phyloP scores from a whole-genome alignment of 139 green algal species.

The Tetratostichococcus sp. region DNA sequence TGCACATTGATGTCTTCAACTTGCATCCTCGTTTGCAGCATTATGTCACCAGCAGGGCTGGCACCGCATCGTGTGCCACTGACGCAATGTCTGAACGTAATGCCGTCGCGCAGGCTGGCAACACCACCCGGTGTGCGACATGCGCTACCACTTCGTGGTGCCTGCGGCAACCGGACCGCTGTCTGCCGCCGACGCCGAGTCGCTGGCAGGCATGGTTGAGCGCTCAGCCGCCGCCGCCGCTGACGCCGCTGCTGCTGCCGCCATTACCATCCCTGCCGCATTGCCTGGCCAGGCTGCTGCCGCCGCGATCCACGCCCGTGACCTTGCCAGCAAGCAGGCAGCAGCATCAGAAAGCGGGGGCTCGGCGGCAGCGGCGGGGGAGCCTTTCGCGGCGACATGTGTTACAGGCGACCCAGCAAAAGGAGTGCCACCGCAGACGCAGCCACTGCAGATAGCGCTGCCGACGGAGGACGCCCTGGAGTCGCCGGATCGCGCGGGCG shows the following conservation, averaged over 20 bases:
- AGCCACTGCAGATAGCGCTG: neutral
- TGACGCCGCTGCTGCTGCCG: neutral
- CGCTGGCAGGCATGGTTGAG: constrained; percentile 48
- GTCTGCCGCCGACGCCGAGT: constrained; percentile 37
- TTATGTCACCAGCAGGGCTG: too few species aligned
- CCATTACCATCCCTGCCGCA: neutral
- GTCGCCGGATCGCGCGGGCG: constrained; percentile 6
- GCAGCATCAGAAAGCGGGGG: too few species aligned
- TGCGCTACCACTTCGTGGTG: constrained; percentile 85
- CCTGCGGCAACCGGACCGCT: constrained; percentile 35
- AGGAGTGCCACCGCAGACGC: too few species aligned
- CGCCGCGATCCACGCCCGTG: too few species aligned
- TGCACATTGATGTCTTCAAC: too few species aligned
- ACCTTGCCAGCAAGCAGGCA: too few species aligned
- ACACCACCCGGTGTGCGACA: constrained; percentile 73
- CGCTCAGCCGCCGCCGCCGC: constrained; percentile 7
- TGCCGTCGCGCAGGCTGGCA: constrained; percentile 90
- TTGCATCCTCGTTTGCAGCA: too few species aligned
- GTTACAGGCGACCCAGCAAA: too few species aligned
- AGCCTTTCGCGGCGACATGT: too few species aligned
- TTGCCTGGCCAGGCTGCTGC: neutral
- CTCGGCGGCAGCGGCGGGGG: too few species aligned
- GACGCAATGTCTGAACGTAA: too few species aligned
- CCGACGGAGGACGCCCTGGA: constrained; percentile 13
- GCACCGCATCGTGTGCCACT: too few species aligned